Conservation (phyloP, 208 protist genomes). For the Acanthamoeba rhysodes region DNA sequence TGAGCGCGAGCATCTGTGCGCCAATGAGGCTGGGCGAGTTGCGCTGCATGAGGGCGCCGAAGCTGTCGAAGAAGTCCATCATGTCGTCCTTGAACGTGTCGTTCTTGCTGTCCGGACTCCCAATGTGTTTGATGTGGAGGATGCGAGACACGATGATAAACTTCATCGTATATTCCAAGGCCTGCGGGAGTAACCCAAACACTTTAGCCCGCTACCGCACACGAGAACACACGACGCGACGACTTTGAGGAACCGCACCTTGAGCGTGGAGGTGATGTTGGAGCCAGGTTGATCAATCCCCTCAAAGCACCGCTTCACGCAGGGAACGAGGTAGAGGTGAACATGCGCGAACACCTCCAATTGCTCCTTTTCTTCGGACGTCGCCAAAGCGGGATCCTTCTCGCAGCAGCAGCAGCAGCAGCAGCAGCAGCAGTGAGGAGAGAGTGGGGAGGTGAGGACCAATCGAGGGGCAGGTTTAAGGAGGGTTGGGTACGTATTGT, state of each 20-base stretch:
- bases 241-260: background rate
- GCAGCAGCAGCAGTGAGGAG: background rate
- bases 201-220: background rate
- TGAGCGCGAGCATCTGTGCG: slow-evolving; percentile 78
- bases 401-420: background rate
- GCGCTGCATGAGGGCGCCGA: slow-evolving; percentile 69
- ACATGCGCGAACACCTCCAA: slow-evolving; percentile 5
- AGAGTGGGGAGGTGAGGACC: background rate
- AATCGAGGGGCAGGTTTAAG: background rate
- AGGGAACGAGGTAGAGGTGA: slow-evolving; percentile 26
- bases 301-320: slow-evolving; percentile 25
- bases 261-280: slow-evolving; percentile 50
- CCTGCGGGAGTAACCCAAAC: background rate
- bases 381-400: background rate
- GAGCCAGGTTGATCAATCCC: background rate
- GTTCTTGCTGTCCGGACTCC: background rate
- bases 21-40: slow-evolving; percentile 77
- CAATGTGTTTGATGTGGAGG: background rate
- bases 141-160: slow-evolving; percentile 72
- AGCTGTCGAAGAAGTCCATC: slow-evolving; percentile 61
- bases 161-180: slow-evolving; percentile 81
- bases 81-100: slow-evolving; percentile 77
- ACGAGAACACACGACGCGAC: too few species aligned
- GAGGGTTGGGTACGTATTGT: background rate
- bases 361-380: background rate